Evolutionary conservation across 345 rosid species (phyloP), one percentile per base, ranked within the genome.

Genomic region (Eucalyptus marginata): DNA sequence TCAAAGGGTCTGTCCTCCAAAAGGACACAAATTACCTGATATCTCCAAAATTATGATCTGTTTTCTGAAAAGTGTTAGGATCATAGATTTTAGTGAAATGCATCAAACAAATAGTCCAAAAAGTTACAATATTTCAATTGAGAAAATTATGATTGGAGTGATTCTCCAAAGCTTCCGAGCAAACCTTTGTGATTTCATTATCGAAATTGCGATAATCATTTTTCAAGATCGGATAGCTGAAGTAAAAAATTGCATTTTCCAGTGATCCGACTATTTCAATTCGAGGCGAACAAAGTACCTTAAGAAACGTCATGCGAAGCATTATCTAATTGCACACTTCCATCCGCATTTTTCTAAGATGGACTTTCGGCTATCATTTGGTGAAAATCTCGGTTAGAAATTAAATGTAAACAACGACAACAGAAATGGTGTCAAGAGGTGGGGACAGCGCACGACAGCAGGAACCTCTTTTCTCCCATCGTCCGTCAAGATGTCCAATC

Each of bases 261-360:
- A 9, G 22, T 1, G 0, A 68, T 68, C 24, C 0, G 2, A 5
- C 12, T 10, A 20, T 33, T 68, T 40, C 3, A 0, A 68, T 68
- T 68, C 3, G 13, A 40, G 11, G 43, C 44, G 10, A 68, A 8
- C 13, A 8, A 4, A 36, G 80, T 68, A 14, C 12, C 43, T 1
- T 8, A 18, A 66, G 7, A 66, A 64, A n/a, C 36, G 36, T 33
- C 40, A n/a, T 14, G 10, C 36, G 3, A 15, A 64, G 76, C 36
- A 31, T 33, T 2, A 17, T 68, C 24, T 16, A 8, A 68, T 33
- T 31, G 80, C 43, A n/a, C 40, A 0, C 33, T n/a, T 15, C 76
- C 9, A 15, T n/a, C 5, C 0, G 5, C 0, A 64, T 64, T 64
- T 64, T n/a, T 15, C 10, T 16, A 4, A 14, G 40, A 64, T 14